phyloP scores from a whole-genome alignment of 805 yeast genomes.

The Yarrowia porcina region DNA sequence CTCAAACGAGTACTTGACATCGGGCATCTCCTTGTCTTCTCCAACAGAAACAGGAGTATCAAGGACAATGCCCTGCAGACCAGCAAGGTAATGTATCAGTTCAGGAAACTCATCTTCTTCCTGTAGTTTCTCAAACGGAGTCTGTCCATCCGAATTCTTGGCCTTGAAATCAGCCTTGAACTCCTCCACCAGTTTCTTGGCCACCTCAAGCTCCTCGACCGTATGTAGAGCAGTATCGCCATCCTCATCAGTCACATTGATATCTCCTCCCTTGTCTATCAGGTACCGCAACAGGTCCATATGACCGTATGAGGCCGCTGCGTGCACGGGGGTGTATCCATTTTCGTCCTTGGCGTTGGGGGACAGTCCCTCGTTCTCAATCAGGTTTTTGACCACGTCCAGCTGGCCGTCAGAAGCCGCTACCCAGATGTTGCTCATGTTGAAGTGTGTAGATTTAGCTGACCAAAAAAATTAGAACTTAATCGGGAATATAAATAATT shows the following conservation, averaged over 20 bases:
- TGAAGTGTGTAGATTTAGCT: not conserved
- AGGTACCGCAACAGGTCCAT: slow-evolving; percentile 59
- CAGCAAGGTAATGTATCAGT: slow-evolving; percentile 58
- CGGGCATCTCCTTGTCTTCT: slow-evolving; percentile 25
- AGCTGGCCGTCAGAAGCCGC: slow-evolving; percentile 86
- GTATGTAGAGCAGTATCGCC: slow-evolving; percentile 97
- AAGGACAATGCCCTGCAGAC: slow-evolving; percentile 41
- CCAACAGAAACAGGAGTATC: slow-evolving; percentile 29
- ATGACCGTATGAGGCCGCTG: slow-evolving; percentile 94
- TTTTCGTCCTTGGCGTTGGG: slow-evolving; percentile 82
- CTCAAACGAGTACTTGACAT: slow-evolving; percentile 32
- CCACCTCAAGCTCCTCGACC: slow-evolving; percentile 67
- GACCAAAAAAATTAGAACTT: not conserved
- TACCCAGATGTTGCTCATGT: slow-evolving; percentile 72
- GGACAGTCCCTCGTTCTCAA: slow-evolving; percentile 51
- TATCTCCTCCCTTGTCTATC: slow-evolving; percentile 63
- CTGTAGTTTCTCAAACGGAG: slow-evolving; percentile 66
- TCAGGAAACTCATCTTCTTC: slow-evolving; percentile 88
- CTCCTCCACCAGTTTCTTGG: slow-evolving; percentile 62
- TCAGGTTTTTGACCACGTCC: slow-evolving; percentile 52
- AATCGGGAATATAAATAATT: not conserved
- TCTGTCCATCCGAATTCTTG: slow-evolving; percentile 70
- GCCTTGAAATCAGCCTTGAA: slow-evolving; percentile 62
- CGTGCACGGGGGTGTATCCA: slow-evolving; percentile 96
- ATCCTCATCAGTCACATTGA: slow-evolving; percentile 77